phyloP scores from a whole-genome alignment of 2,329 filamentous ascomycete species.

The Aspergillus phoenicis region DNA sequence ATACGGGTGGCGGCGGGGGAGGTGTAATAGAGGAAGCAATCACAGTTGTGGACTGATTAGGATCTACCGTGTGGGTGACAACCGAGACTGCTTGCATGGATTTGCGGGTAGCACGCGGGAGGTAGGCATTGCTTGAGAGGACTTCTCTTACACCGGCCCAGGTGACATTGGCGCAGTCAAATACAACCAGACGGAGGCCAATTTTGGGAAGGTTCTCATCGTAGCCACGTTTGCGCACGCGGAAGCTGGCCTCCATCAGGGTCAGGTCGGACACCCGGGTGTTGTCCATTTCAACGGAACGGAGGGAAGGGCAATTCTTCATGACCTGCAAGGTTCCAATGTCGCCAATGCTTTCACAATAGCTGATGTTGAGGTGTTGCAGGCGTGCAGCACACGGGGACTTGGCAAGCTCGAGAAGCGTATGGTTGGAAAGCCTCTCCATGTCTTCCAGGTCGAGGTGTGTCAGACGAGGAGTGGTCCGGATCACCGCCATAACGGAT shows the following conservation, averaged over 20 bases:
- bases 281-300: slow-evolving; percentile 85
- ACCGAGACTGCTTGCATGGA: slow-evolving; percentile 33
- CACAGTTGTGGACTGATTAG: slow-evolving; percentile 17
- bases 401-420: slow-evolving; percentile 74
- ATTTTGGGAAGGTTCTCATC: slow-evolving; percentile 55
- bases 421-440: slow-evolving; percentile 70
- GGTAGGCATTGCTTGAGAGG: slow-evolving; percentile 78
- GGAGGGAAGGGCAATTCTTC: slow-evolving; percentile 70
- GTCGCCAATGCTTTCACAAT: slow-evolving; percentile 85
- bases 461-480: slow-evolving; percentile 74
- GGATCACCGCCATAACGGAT: slow-evolving; percentile 71
- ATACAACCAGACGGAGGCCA: slow-evolving; percentile 77
- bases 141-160: slow-evolving; percentile 91
- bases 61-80: slow-evolving; percentile 33
- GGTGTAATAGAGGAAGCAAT: slow-evolving; percentile 32
- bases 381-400: slow-evolving; percentile 72
- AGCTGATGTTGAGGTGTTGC: slow-evolving; percentile 82
- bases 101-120: slow-evolving; percentile 55
- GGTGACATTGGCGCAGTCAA: slow-evolving; percentile 88
- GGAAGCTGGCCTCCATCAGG: slow-evolving; percentile 80
- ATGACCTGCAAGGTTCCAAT: slow-evolving; percentile 80
- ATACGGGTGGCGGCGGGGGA: slow-evolving; percentile 41
- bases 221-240: slow-evolving; percentile 68
- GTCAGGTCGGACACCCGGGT: slow-evolving; percentile 86
- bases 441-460: slow-evolving; percentile 91